Base-by-base conservation (phyloP, 2,329 filamentous ascomycete species). In the Colletotrichum zoysiae region DNA sequence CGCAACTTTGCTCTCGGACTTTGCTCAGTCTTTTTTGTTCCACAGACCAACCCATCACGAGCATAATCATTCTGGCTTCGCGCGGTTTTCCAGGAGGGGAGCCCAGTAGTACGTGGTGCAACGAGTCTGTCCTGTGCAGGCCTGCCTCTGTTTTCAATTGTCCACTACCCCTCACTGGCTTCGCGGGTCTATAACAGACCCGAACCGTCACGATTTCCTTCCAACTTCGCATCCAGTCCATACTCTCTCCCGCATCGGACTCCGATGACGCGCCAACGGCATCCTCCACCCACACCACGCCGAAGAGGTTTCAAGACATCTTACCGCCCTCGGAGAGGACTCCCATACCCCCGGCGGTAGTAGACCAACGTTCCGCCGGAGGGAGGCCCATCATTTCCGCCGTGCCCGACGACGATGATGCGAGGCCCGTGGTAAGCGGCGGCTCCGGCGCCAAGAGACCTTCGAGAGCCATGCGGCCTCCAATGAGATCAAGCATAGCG, bases 401-500 rank as follows among this genome's bases (percentile, higher is more conserved):
- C 76, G 75, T 65, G 73, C 63, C 58, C 20, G 68, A 77, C 71
- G 76, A 79, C 73, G 76, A 82, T 75, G 77, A 80, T 73, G 58
- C 42, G 40, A 71, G 46, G 62, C 62, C 68, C 18, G 20, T 46
- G 40, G 30, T 65, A 35, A 46, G 68, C 8, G 68, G 68, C 35
- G 40, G 38, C 62, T 35, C 46, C 12, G 42, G 50, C 58, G 44
- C 42, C 42, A 83, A 82, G 76, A 85, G 83, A 73, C 80, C 81
- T 59, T 75, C 79, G 57, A 82, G 82, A 77, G 85, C 85, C n/a
- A 81, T 80, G 76, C 83, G 84, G 68, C 80, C 83, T 16, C 85
- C 86, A 44, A 92, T 94, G 88, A 88, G 93, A 76, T 94, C 93
- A 58, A 93, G 91, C 78, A 94, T 95, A 78, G 93, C 93, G 59